Base-by-base conservation (phyloP, 805 yeast species). In the Candida incommunis region DNA sequence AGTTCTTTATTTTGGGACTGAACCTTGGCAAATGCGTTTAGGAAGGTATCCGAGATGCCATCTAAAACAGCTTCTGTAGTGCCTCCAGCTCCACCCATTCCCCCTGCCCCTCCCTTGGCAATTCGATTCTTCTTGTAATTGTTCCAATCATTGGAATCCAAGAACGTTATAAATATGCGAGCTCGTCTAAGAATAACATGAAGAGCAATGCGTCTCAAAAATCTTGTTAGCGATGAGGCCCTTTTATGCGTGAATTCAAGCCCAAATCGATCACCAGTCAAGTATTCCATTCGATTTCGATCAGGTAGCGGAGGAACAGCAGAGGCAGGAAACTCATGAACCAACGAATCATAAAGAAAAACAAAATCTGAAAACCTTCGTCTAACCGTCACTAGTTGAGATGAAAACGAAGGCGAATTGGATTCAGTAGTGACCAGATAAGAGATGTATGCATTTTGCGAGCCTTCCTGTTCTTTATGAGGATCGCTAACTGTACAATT, bases 271-370 rank as follows among this genome's bases (percentile, higher is more conserved):
- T 90, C 96, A 9, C 98, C 97, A 31, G 94, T 87, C 44, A 90
- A 71, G 62, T 92, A 90, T 60, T 90, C 95, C 54, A 90, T 69
- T 48, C 94, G 75, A 65, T 83, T 84, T 61, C 87, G 88, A 50
- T 90, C 94, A 0, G 98, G 98, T 45, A 90, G 69, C 13, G 97
- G 96, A 1, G 98, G 98, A 0, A 90, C 76, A 13, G 92, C 75
- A 48, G 84, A 71, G 3, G 92, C 82, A 0, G 96, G 95, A 58
- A 69, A 82, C 58, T 88, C 96, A 52, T 76, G 80, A 43, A 70
- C 60, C 45, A 90, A 66, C 46, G 85, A 78, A 49, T 80, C 82
- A 61, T 80, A 83, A 21, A 90, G 69, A 51, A 80, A 76, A 47
- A 81, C 74, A 61, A 90, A 85, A 61, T 92, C 97, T 3, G 90